Conservation (phyloP, 2,329 filamentous ascomycete species). For the Lasiodiplodia hormozganensis region DNA sequence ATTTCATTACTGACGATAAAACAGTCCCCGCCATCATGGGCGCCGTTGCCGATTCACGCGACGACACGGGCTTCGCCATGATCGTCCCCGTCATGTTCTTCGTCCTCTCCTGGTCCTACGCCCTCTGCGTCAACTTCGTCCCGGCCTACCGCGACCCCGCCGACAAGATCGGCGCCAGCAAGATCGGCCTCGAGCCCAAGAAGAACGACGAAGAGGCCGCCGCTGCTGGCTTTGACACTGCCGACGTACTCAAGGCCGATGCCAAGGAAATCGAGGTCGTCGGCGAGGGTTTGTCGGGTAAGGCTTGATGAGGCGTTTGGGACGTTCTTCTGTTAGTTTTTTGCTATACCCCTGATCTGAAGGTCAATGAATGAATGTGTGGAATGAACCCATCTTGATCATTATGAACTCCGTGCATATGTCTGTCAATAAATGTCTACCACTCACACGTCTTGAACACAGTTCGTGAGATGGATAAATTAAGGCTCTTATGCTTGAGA, state of each 20-base stretch:
- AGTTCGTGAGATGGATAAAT: too few species aligned
- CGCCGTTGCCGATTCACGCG: conserved; percentile 68
- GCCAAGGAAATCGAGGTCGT: conserved; percentile 44
- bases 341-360: not conserved
- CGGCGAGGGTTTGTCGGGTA: conserved; percentile 43
- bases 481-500: too few species aligned
- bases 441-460: too few species aligned
- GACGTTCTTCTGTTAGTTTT: not conserved
- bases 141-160: conserved; percentile 68
- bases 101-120: conserved; percentile 55
- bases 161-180: conserved; percentile 60
- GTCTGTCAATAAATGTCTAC: too few species aligned
- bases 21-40: conserved; percentile 74
- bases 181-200: conserved; percentile 50
- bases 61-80: conserved; percentile 68
- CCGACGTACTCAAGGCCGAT: conserved; percentile 37
- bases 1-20: not conserved
- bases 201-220: conserved; percentile 40
- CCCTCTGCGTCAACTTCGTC: conserved; percentile 66
- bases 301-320: conserved; percentile 29
- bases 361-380: not conserved
- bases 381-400: not conserved
- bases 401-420: not conserved
- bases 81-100: conserved; percentile 66
- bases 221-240: conserved; percentile 37